Conservation (phyloP, 2,329 filamentous ascomycete genomes). For the Fusarium nodosum region DNA sequence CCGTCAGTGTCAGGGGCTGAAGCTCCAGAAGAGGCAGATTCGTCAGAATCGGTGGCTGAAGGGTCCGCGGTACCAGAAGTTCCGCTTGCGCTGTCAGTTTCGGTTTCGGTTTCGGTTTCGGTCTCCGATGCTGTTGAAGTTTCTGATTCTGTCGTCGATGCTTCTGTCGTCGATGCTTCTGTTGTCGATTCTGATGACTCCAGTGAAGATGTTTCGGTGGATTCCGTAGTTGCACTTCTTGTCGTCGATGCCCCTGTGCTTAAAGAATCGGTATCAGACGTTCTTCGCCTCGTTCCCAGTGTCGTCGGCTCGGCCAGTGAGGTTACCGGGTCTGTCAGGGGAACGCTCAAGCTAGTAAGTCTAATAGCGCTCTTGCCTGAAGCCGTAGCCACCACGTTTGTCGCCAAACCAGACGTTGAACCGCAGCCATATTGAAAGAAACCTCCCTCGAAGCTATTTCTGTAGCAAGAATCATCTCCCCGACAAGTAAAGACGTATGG, state of each 20-base stretch:
- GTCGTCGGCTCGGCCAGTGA: constrained; percentile 59
- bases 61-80: constrained; percentile 41
- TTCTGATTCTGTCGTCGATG: constrained; percentile 31
- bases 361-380: constrained; percentile 55
- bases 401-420: constrained; percentile 61
- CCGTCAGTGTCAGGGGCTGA: constrained; percentile 50
- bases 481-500: constrained; percentile 70
- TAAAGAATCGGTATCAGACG: constrained; percentile 26
- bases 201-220: constrained; percentile 27
- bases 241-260: constrained; percentile 23
- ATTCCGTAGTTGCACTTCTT: constrained; percentile 22
- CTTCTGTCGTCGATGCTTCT: constrained; percentile 25
- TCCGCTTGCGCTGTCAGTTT: constrained; percentile 28
- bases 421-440: constrained; percentile 71
- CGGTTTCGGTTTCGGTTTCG: constrained; percentile 29
- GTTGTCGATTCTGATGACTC: constrained; percentile 23
- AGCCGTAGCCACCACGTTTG: constrained; percentile 63
- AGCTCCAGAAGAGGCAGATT: constrained; percentile 41
- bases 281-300: constrained; percentile 51
- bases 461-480: constrained; percentile 67
- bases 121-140: constrained; percentile 30
- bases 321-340: constrained; percentile 57
- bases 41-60: constrained; percentile 39
- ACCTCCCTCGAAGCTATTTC: constrained; percentile 67
- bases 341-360: constrained; percentile 58